Evolutionary conservation across 139 green algal species (phyloP).

Genomic region (Mesotaenium endlicherianum): DNA sequence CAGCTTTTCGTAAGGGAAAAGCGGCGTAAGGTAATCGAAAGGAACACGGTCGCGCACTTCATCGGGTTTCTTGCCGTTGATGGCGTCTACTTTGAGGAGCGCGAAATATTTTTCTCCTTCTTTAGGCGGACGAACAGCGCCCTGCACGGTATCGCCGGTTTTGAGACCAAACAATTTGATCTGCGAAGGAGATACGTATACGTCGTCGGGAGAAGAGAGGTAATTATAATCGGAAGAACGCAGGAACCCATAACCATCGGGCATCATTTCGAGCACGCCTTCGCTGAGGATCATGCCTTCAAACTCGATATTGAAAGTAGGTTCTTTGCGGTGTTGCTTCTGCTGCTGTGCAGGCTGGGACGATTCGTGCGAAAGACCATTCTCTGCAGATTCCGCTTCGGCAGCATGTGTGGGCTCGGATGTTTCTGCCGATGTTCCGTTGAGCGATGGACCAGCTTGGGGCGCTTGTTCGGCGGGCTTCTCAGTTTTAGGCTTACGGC

Average conservation of each 20-base stretch:
- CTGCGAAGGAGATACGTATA: conserved; percentile 24
- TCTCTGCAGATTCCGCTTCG: no score
- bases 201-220: not conserved
- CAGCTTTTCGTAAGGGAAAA: conserved; percentile 3
- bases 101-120: conserved; percentile 32
- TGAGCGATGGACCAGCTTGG: no score
- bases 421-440: no score
- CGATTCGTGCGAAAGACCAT: no score
- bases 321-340: no score
- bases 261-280: conserved; percentile 11
- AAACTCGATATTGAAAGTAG: no score
- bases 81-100: not conserved
- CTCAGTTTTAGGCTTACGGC: no score
- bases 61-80: conserved; percentile 1
- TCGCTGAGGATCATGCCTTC: no score
- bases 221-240: conserved; percentile 16
- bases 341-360: no score
- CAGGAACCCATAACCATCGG: conserved; percentile 24
- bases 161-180: conserved; percentile 1
- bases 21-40: conserved; percentile 31
- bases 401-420: no score
- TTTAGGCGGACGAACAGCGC: conserved; percentile 6
- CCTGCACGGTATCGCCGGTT: conserved; percentile 21
- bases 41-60: not conserved
- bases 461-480: no score